Evolutionary conservation across 345 rosid genomes (phyloP).

Genomic region (Dimocarpus longan): DNA sequence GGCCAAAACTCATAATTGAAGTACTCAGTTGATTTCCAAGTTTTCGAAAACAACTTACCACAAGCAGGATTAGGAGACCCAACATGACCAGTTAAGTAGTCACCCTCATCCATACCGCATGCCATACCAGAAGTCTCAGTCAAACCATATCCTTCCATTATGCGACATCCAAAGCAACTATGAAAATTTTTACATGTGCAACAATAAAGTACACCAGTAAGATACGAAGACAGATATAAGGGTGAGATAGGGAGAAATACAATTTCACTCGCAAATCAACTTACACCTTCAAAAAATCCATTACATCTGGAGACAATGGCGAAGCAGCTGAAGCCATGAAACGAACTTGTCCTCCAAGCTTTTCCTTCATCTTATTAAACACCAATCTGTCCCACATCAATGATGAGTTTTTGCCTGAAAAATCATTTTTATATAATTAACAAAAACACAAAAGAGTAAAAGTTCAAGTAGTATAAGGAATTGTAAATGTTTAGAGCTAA

Average conservation of each 20-base stretch:
- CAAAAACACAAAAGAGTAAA: background rate
- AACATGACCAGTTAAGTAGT: slow-evolving; percentile 78
- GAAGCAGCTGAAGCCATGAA: slow-evolving; percentile 86
- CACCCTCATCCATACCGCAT: slow-evolving; percentile 65
- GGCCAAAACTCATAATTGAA: background rate
- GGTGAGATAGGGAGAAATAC: background rate
- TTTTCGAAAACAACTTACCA: slow-evolving; percentile 45
- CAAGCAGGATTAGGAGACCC: slow-evolving; percentile 86
- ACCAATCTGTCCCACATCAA: slow-evolving; percentile 85
- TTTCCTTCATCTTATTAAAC: slow-evolving; percentile 76
- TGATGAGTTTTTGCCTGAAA: slow-evolving; percentile 68
- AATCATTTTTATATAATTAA: slow-evolving; percentile 18
- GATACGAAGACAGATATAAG: background rate
- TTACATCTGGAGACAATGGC: slow-evolving; percentile 81
- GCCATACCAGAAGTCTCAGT: slow-evolving; percentile 84
- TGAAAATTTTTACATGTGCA: slow-evolving; percentile 6
- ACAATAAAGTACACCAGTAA: background rate
- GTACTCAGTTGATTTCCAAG: background rate
- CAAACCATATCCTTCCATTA: slow-evolving; percentile 92
- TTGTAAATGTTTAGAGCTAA: background rate
- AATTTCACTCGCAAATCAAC: slow-evolving; percentile 27
- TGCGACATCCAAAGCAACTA: slow-evolving; percentile 92
- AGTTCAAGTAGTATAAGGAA: background rate
- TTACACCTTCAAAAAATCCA: slow-evolving; percentile 91
- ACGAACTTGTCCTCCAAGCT: slow-evolving; percentile 86